A percentile compares a stretch with the other conserved stretches of the same genome.
These are phyloP conservation scores for Centrapalus pauciflorus DNA, from an alignment of 129 eudicot species.

Conservation along the genomic window DNA sequence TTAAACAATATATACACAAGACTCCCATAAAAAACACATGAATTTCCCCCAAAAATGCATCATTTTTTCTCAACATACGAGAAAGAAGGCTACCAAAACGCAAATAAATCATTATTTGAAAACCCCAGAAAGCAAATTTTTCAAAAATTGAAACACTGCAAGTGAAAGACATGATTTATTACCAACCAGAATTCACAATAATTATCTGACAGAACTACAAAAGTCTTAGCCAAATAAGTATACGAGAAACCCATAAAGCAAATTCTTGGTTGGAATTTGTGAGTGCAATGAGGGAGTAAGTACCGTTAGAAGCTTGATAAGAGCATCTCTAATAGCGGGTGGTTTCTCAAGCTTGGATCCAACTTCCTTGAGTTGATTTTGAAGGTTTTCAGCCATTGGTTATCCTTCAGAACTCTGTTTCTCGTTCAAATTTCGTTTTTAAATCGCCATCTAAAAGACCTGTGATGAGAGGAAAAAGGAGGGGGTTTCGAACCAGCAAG, in stretches of 20 bases:
- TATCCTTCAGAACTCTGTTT: background rate
- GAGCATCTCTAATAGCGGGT: constrained; percentile 27
- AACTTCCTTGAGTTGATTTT: constrained; percentile 25
- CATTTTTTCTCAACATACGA: background rate
- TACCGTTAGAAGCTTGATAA: constrained; percentile 30
- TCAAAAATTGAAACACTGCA: constrained; percentile 7
- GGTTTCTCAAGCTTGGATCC: constrained; percentile 33
- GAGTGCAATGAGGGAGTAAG: constrained; percentile 5
- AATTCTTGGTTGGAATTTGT: background rate
- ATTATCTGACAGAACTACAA: background rate
- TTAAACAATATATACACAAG: constrained; percentile 12
- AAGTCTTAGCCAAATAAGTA: background rate
- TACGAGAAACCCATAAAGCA: background rate
- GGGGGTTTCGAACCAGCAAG: background rate
- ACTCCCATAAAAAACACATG: background rate
- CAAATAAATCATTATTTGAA: background rate
- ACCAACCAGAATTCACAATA: constrained; percentile 6
- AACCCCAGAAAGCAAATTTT: constrained; percentile 4
- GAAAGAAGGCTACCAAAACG: constrained; percentile 1
- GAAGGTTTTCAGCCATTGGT: constrained; percentile 21
- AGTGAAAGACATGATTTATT: background rate
- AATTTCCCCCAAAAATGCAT: constrained; percentile 4
- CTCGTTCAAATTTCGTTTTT: constrained; percentile 7
- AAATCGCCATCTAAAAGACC: constrained; percentile 26
- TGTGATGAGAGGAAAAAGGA: background rate